Evolutionary conservation across 1,284 basidiomycete species (phyloP), one percentile per base, ranked within the genome.

Genomic region (Irpex sp.): DNA sequence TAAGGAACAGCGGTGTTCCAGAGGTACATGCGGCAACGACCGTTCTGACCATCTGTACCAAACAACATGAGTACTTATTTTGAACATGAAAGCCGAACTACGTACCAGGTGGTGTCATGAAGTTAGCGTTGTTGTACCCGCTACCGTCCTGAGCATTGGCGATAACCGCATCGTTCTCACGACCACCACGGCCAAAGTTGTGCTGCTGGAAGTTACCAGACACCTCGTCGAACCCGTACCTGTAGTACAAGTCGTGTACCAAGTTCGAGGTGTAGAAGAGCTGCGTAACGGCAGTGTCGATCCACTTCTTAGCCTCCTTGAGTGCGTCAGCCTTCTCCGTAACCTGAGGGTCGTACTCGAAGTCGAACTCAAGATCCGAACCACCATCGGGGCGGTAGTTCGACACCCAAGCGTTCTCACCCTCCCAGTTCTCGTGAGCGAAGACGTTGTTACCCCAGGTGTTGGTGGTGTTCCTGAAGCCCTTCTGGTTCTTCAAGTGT

Each of bases 121-220:
- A 90, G 79, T 92, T 90, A 54, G 90, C 92, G 67, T 94, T 94
- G 82, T 96, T 95, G 79, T 86, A 96, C 3, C 96, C 96, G 21
- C 88, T 91, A 52, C 95, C 95, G 71, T 97, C 96, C 77, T 97
- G 95, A 1, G 96, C 96, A 71, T 97, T 97, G 61, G 94, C 89
- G 67, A 97, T 94, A 67, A 98, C 93, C 52, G 88, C 95, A 70
- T 98, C 96, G 66, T 86, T 85, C 71, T 93, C 95, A 63, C 80
- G 79, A 49, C 96, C 96, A 38, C 96, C 96, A 59, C 89, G 87
- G 1, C 88, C 94, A 73, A 95, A 96, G 86, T 98, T 98, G 84
- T 94, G 83, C 74, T 96, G 93, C 78, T 98, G 96, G 89, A 98
- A 98, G 84, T 98, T 98, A 47, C 96, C 95, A 2, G 94, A 82